Base-by-base conservation (phyloP, 2,329 filamentous ascomycete species). In the Claviceps sp. region DNA sequence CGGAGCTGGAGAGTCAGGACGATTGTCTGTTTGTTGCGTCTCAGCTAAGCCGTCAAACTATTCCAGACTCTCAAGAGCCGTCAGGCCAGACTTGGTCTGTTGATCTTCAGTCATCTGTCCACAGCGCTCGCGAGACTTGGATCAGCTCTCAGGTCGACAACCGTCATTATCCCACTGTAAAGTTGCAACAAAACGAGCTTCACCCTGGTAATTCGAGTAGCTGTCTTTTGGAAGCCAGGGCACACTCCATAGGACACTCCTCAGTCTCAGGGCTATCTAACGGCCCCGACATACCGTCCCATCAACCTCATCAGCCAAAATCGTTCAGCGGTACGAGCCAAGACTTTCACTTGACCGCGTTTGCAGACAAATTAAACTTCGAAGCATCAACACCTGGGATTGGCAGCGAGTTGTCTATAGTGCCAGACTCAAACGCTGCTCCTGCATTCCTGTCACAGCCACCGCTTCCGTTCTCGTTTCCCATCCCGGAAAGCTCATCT, bases 11-110 rank as follows among this genome's bases (percentile, higher is more conserved):
- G 47, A 62, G 64, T 40, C 58, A 64, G 47, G 68, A 68, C 55
- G 59, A 61, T 22, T 61, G 62, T 43, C 52, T 65, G 44, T 52
- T 58, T 11, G 50, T 71, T 52, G 55, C 62, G 18, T 60, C 62
- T 4, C 57, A 62, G 26, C 53, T 64, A 40, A 71, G 65, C 52
- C 62, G 65, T 50, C 56, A 57, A 26, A 72, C 68, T 3, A 69
- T 75, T 24, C 70, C 70, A 0, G 72, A 74, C 54, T 75, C 72
- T 0, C 70, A 74, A 54, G 70, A 69, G 37, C 56, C 55, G 9
- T 63, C 63, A n/a, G 59, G 56, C 11, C 59, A 58, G 50, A 55
- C 57, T 13, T 59, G 56, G 52, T 55, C 59, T 4, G 56, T 58
- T 46, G 30, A 51, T 46, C 22, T 45, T 26, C 34, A 37, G 26